Evolutionary conservation across 345 rosid genomes (phyloP), one percentile per base, ranked within the genome.

Genomic region (Raphanus raphanistrum): DNA sequence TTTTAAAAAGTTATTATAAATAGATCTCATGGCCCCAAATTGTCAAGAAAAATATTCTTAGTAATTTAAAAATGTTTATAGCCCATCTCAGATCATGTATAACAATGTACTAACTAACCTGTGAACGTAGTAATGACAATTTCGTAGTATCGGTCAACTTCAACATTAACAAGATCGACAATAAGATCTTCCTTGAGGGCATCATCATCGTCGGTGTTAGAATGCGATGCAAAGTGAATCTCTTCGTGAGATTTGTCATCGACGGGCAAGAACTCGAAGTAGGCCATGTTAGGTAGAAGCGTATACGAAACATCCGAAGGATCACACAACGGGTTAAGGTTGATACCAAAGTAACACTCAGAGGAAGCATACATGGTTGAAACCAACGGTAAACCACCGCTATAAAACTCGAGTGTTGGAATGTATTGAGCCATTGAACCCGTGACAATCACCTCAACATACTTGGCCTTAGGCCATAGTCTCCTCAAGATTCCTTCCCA

Each of bases 391-490:
- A 90, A 81, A 41, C 97, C 97, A 4, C 93, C 97, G 13, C 93
- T 84, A 78, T 92, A 94, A 54, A 88, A 89, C 83, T 90, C 94
- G 3, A 94, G 94, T 9, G 90, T 90, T 0, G 96, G 90, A 35
- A 94, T 89, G 58, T 94, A 94, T 63, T 94, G 98, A 28, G 98
- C 97, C 98, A 94, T 94, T 1, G 98, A 89, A 29, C 97, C 97
- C 6, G 98, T 94, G 13, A 94, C 92, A 60, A 94, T 90, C 41
- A 92, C 96, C 71, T 94, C 98, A 76, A 94, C 86, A 80, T 86
- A 94, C 86, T 94, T 92, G 15, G 97, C 92, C 68, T 78, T 82
- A 31, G 96, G 97, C 97, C 96, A 94, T 26, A 94, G 74, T 82
- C 76, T 92, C 81, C 78, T 89, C 29, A 94, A 85, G 72, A 94